Percentiles rank a stretch among this genome's conserved stretches.
These are phyloP conservation scores for Rauvolfia tetraphylla DNA, from an alignment of 257 asterid species.

Conservation along the genomic window DNA sequence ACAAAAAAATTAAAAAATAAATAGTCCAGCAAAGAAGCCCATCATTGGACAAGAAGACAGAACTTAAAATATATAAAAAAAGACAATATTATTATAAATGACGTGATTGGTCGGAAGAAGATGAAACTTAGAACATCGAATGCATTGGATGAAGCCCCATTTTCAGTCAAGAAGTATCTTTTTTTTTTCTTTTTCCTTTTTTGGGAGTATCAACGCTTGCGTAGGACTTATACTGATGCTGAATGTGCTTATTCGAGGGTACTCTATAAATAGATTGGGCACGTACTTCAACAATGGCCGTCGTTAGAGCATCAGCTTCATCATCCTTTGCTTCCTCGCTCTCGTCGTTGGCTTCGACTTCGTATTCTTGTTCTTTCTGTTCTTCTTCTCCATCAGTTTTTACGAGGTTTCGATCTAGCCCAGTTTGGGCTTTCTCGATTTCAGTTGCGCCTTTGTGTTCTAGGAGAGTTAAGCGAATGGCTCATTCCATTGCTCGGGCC, in stretches of 20 bases:
- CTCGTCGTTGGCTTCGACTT: conserved; percentile 16
- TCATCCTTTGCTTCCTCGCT: conserved; percentile 20
- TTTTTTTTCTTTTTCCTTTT: too few relatives aligned
- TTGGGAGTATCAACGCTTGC: too few relatives aligned
- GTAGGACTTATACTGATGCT: too few relatives aligned
- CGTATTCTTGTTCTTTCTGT: conserved; percentile 1
- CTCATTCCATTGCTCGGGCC: conserved; percentile 39
- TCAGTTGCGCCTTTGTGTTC: conserved; percentile 28
- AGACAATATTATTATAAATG: too few relatives aligned
- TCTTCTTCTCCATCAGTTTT: conserved; percentile 20
- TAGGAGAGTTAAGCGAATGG: conserved; percentile 37
- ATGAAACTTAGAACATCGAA: too few relatives aligned
- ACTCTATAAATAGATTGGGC: conserved; percentile 13
- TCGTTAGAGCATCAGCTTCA: conserved; percentile 22
- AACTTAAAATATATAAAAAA: background rate
- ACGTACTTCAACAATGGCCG: conserved; percentile 31
- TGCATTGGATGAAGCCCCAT: too few relatives aligned
- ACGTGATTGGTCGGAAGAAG: too few relatives aligned
- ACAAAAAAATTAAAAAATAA: too few relatives aligned
- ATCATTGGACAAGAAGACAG: background rate
- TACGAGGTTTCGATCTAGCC: conserved; percentile 28
- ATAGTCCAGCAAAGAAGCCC: background rate
- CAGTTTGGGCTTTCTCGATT: conserved; percentile 25
- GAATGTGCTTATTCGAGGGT: too few relatives aligned
- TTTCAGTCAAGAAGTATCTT: too few relatives aligned